Base-by-base conservation (phyloP, 176 grass and related monocot genomes). In the Avena eriantha region DNA sequence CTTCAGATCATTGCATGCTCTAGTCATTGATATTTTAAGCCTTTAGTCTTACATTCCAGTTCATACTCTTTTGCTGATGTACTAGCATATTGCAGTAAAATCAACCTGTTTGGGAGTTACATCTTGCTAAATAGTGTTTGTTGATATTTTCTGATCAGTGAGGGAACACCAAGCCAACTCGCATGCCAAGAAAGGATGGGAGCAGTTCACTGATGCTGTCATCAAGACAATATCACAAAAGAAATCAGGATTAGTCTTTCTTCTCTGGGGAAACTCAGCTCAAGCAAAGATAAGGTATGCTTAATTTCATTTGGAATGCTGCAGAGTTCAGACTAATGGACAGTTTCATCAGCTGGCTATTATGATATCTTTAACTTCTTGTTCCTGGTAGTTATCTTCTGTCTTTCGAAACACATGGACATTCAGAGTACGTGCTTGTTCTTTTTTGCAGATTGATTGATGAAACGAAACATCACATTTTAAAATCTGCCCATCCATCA, bases 241-340 rank as follows among this genome's bases (percentile, higher is more conserved):
- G 94, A 99, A 90, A 89, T 87, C 92, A 69, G 94, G 92, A 68
- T 59, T 96, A 23, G 85, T 96, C 1, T 99, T 99, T 89, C 87
- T 99, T 88, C 97, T 99, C 14, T 99, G 97, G 94, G 97, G 94
- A 90, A 99, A 99, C 81, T 99, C 92, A 61, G 97, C 94, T 79
- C 97, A 99, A 79, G 89, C 88, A 15, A 99, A 96, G 81, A 93
- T 77, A 83, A 94, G 60, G 94, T 96, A 90, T 45, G 84, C 77
- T 82, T 84, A 51, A 1, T 77, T 47, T 70, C 46, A 76, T 83
- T 43, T 63, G 15, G 73, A 81, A 64, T 36, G 53, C 15, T 70
- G 61, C 47, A 18, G 53, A 36, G 24, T 87, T 16, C 24, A 66
- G 63, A 33, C 5, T 16, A 57, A 24, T 72, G 22, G 68, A 64